Conservation (phyloP, 805 yeast species). For the Kurtzmaniella cleridarum region DNA sequence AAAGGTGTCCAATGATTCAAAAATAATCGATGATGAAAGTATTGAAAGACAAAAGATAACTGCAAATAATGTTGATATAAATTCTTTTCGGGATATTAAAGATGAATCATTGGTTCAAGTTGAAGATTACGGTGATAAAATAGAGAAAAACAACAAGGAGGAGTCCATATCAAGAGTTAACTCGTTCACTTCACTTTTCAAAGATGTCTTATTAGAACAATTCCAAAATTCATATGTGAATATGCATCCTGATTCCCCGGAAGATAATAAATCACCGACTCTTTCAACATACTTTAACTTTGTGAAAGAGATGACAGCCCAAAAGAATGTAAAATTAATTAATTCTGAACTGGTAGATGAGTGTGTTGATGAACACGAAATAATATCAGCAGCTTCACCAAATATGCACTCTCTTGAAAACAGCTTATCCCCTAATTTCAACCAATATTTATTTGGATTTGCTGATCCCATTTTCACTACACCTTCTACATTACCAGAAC, state of each 20-base stretch:
- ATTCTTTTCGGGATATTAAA: too few relatives aligned
- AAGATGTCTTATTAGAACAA: background rate
- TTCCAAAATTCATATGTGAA: background rate
- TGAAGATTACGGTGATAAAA: too few relatives aligned
- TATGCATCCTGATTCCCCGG: background rate
- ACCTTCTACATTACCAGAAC: slow-evolving; percentile 18
- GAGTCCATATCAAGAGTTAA: too few relatives aligned
- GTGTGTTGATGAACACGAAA: slow-evolving; percentile 1
- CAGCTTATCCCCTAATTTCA: slow-evolving; percentile 1
- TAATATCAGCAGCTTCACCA: background rate
- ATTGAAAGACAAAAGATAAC: too few relatives aligned
- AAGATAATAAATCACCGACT: slow-evolving; percentile 9
- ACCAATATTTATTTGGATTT: slow-evolving; percentile 21
- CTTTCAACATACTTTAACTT: slow-evolving; percentile 21
- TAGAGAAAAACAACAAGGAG: too few relatives aligned
- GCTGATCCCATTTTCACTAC: background rate
- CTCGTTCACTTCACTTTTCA: too few relatives aligned
- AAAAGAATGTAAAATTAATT: slow-evolving; percentile 4
- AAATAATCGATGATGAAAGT: too few relatives aligned
- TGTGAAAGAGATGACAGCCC: slow-evolving; percentile 18
- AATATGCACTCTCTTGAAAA: background rate
- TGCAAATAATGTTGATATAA: too few relatives aligned
- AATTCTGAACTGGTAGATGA: slow-evolving; percentile 1
- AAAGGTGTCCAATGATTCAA: too few relatives aligned
- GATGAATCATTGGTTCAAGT: too few relatives aligned